Base-by-base conservation (phyloP, 2,329 filamentous ascomycete species). In the Aureobasidium lini region DNA sequence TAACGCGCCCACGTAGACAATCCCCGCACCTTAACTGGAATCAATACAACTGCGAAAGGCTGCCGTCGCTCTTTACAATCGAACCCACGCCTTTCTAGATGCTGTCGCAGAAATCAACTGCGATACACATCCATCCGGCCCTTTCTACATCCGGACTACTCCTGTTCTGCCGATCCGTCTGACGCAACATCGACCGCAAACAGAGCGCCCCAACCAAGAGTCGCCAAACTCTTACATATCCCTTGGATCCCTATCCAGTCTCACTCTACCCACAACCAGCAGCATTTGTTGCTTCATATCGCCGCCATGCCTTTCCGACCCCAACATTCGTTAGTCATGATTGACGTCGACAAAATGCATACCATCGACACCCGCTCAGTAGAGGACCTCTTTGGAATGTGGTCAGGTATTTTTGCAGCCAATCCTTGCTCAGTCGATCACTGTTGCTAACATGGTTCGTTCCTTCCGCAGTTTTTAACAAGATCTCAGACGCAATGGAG, bases 341-440 rank as follows among this genome's bases (percentile, higher is more conserved):
- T 97, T 73, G 91, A 96, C 78, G 86, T 90, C 64, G 89, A 87
- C 71, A 88, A 93, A 67, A 92, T 99, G 73, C 89, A 94, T 79
- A 90, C 95, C 73, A 90, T 97, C 69, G 92, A 97, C 76, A 96
- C 93, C 1, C 83, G 87, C 66, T 95, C 95, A 73, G 87, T 90
- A 31, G 90, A 95, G 76, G 95, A 92, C 71, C 84, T 97, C 54
- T 95, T 94, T 77, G 92, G 89, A 79, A 95, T 97, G 84, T 96
- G 92, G 91, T 93, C 90, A 73, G 90, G 91, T 95, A 77, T 83
- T 89, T 37, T 29, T 46, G 32, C 42, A 39, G 28, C 29, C 32
- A 18, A n/a, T 13, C 4, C 23, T 31, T 8, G 29, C 29, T 40
- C 54, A 40, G 29, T 54, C n/a, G 28, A 43, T 43, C 44, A 57